Conservation (phyloP, 2,329 filamentous ascomycete species). For the Colletotrichum echinochloae region DNA sequence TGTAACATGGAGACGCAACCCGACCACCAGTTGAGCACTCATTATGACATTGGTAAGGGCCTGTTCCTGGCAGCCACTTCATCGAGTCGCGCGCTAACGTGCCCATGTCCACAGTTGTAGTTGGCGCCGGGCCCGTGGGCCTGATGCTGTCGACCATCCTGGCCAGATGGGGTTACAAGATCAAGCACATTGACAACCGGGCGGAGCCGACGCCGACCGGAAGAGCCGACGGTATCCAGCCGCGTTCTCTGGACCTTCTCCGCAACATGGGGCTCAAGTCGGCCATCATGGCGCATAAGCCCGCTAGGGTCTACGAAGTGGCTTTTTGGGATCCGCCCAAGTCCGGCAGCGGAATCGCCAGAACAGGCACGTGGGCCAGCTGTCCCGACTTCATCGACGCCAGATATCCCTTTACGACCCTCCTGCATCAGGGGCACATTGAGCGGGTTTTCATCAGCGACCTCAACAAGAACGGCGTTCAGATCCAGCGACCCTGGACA, state of each 20-base stretch:
- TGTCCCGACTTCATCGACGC: slow-evolving; percentile 87
- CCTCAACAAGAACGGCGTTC: slow-evolving; percentile 69
- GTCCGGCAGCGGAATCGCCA: slow-evolving; percentile 68
- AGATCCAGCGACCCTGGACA: slow-evolving; percentile 74
- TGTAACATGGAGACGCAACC: slow-evolving; percentile 34
- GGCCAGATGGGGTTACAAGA: slow-evolving; percentile 92
- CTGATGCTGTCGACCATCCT: slow-evolving; percentile 89
- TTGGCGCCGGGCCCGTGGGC: slow-evolving; percentile 90
- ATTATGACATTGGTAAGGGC: slow-evolving; percentile 60
- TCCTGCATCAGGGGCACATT: slow-evolving; percentile 78
- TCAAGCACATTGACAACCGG: slow-evolving; percentile 95
- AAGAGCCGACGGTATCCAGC: slow-evolving; percentile 92
- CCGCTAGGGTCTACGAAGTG: slow-evolving; percentile 85
- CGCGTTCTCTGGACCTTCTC: slow-evolving; percentile 86
- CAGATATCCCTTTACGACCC: slow-evolving; percentile 76
- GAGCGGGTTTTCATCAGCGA: slow-evolving; percentile 78
- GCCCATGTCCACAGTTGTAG: slow-evolving; percentile 72
- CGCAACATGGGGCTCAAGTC: slow-evolving; percentile 92
- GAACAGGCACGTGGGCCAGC: slow-evolving; percentile 84
- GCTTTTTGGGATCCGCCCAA: slow-evolving; percentile 77
- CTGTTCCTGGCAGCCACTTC: neutral
- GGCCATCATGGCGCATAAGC: slow-evolving; percentile 86
- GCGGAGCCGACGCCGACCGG: slow-evolving; percentile 86
- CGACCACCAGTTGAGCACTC: slow-evolving; percentile 36
- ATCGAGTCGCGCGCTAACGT: slow-evolving; percentile 25